A percentile compares a stretch with the other conserved stretches of the same genome.
Conservation (phyloP, 257 asterid genomes). For the Solanum peruvianum region DNA sequence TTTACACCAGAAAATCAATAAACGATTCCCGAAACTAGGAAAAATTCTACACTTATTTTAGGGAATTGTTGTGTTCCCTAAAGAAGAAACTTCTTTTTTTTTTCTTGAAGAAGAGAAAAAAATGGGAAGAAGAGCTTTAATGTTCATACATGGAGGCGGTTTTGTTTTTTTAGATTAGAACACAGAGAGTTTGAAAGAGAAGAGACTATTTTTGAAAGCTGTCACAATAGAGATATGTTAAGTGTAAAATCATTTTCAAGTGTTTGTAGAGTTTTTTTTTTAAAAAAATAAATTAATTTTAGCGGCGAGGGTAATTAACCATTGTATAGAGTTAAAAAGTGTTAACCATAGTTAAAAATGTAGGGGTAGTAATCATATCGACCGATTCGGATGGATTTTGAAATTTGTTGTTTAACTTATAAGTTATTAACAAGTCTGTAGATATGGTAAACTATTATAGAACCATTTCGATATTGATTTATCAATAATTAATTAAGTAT, state of each 20-base stretch:
- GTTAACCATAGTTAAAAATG: slow-evolving; percentile 14
- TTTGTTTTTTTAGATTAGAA: background rate
- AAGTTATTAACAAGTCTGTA: fast-evolving
- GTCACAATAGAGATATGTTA: background rate
- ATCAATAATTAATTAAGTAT: too few relatives aligned
- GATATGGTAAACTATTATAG: background rate
- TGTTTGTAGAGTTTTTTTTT: slow-evolving; percentile 4
- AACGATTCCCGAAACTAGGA: background rate
- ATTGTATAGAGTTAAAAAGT: background rate
- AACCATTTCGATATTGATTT: too few relatives aligned
- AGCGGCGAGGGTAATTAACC: background rate
- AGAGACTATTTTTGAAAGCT: slow-evolving; percentile 6
- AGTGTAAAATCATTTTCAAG: background rate
- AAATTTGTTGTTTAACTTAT: too few relatives aligned
- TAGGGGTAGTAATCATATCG: background rate
- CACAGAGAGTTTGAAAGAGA: background rate
- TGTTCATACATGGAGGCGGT: slow-evolving; percentile 15
- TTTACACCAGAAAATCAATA: background rate
- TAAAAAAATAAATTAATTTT: too few relatives aligned
- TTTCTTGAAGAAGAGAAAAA: slow-evolving; percentile 8
- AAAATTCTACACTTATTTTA: background rate
- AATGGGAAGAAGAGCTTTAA: slow-evolving; percentile 18
- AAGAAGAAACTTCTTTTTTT: background rate
- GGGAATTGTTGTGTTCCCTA: background rate
- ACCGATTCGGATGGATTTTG: too few relatives aligned